Percentiles rank a stretch among this genome's conserved stretches.
phyloP scores from a whole-genome alignment of 768 basidiomycete species.

The Serendipita indica region DNA sequence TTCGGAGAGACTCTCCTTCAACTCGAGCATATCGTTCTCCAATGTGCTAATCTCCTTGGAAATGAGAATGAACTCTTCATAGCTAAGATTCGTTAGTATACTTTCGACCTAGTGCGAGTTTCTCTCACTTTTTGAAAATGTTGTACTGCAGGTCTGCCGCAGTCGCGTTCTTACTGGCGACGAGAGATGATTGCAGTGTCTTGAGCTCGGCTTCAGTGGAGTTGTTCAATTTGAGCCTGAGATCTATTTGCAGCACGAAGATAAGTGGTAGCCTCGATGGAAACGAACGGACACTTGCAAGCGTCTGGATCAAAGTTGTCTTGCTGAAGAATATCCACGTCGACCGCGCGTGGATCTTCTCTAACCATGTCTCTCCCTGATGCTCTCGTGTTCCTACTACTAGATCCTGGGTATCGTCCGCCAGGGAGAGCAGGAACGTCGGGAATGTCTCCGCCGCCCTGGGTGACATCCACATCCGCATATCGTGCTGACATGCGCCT shows the following conservation, averaged over 20 bases:
- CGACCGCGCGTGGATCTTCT: slow-evolving; percentile 47
- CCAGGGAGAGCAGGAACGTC: slow-evolving; percentile 42
- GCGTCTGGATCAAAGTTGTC: slow-evolving; percentile 79
- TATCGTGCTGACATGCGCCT: slow-evolving; percentile 93
- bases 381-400: slow-evolving; percentile 30
- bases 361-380: slow-evolving; percentile 17
- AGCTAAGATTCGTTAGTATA: slow-evolving; percentile 33
- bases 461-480: slow-evolving; percentile 64
- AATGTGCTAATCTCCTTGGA: slow-evolving; percentile 94
- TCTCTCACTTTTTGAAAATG: slow-evolving; percentile 79
- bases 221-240: slow-evolving; percentile 78
- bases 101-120: not conserved
- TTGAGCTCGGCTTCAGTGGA: slow-evolving; percentile 72
- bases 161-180: slow-evolving; percentile 52
- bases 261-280: not conserved
- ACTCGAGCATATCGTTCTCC: slow-evolving; percentile 94
- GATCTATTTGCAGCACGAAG: slow-evolving; percentile 28
- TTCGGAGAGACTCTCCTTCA: slow-evolving; percentile 85
- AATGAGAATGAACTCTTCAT: slow-evolving; percentile 90
- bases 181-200: slow-evolving; percentile 62
- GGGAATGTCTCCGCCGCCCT: slow-evolving; percentile 33
- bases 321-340: slow-evolving; percentile 49
- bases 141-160: slow-evolving; percentile 72
- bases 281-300: slow-evolving; percentile 40
- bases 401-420: slow-evolving; percentile 31